Evolutionary conservation across 257 asterid species (phyloP).

Genomic region (Solanum chaucha): DNA sequence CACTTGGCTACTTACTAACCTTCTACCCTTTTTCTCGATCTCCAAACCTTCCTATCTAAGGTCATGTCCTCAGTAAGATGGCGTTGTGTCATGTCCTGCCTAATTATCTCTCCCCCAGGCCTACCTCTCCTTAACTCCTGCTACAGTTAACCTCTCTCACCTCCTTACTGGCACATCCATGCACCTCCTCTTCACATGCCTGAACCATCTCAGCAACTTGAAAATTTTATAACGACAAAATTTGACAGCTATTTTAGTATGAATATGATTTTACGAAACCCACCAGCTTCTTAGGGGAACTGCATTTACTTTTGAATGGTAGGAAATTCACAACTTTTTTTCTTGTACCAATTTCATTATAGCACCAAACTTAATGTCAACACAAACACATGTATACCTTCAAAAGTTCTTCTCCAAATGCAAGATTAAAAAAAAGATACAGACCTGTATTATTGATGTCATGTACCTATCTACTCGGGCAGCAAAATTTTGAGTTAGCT

Average conservation of each 20-base stretch:
- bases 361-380: not conserved
- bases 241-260: not conserved
- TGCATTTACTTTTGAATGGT: not conserved
- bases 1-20: not conserved
- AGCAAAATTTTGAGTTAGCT: conserved; percentile 50
- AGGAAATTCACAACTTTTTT: not conserved
- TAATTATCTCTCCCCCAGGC: not conserved
- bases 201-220: not conserved
- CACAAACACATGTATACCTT: not conserved
- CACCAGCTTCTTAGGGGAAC: not conserved
- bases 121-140: not conserved
- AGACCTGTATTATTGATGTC: conserved; percentile 88
- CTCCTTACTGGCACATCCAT: no score
- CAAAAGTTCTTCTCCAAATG: not conserved
- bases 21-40: not conserved
- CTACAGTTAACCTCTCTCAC: not conserved
- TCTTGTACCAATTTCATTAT: not conserved
- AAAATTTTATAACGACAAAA: not conserved
- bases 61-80: not conserved
- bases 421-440: not conserved
- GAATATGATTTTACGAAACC: not conserved
- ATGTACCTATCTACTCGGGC: conserved; percentile 68
- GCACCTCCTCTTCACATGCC: not conserved
- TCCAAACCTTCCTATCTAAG: not conserved
- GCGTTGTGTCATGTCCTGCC: not conserved